These are phyloP conservation scores for Hypholoma sublateritium DNA, from an alignment of 768 basidiomycete genomes.

Conservation along the genomic window DNA sequence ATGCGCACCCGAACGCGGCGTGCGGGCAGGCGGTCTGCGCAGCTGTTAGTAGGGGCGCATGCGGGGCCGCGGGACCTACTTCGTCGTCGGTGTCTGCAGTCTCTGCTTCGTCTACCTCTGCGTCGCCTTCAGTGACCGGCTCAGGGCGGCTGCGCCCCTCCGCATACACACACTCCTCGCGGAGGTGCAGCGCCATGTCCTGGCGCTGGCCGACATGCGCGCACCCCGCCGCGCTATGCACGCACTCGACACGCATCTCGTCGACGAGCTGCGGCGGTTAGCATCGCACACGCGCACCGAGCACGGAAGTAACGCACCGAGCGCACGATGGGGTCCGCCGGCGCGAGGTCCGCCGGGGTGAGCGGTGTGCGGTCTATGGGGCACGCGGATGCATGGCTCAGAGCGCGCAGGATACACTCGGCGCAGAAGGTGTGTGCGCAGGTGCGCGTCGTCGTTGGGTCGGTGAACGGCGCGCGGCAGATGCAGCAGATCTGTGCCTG, in stretches of 20 bases:
- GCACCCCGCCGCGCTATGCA: slow-evolving; percentile 60
- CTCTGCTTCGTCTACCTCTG: slow-evolving; percentile 1
- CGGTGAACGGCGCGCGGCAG: slow-evolving; percentile 71
- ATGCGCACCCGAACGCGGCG: slow-evolving; percentile 49
- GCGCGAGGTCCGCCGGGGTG: slow-evolving; percentile 51
- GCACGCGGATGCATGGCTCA: slow-evolving; percentile 68
- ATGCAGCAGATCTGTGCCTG: slow-evolving; percentile 70
- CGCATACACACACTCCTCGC: slow-evolving; percentile 58
- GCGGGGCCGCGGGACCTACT: neutral
- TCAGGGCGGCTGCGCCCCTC: slow-evolving; percentile 47
- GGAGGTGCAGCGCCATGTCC: slow-evolving; percentile 58
- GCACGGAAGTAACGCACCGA: too few species aligned
- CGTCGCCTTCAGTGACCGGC: slow-evolving; percentile 4
- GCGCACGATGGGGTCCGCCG: slow-evolving; percentile 75
- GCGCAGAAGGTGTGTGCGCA: slow-evolving; percentile 87
- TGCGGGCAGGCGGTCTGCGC: slow-evolving; percentile 34
- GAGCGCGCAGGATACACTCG: slow-evolving; percentile 75
- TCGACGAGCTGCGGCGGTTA: slow-evolving; percentile 65
- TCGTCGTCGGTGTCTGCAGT: slow-evolving; percentile 5
- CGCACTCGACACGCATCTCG: slow-evolving; percentile 76
- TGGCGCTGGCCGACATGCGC: slow-evolving; percentile 65
- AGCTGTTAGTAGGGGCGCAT: neutral
- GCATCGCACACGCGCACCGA: slow-evolving; percentile 42
- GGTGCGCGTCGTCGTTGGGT: slow-evolving; percentile 71
- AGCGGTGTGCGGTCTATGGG: slow-evolving; percentile 82